phyloP scores from a whole-genome alignment of 1,139 yeast genomes.

The Candida neerlandica region DNA sequence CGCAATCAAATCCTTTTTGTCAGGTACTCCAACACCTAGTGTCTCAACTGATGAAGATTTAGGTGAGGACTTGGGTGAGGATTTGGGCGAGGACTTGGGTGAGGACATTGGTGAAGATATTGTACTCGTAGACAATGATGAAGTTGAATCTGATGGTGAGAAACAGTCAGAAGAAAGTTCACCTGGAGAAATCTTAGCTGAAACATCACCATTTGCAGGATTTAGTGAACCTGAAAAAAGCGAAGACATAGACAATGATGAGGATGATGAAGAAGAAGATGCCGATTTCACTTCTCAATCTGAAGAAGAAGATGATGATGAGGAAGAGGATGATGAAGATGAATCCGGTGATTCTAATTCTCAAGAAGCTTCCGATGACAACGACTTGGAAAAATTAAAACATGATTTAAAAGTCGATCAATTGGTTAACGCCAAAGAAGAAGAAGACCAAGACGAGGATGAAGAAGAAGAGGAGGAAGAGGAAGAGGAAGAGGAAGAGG shows the following conservation, averaged over 20 bases:
- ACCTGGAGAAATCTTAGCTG: slow-evolving; percentile 17
- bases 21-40: slow-evolving; percentile 10
- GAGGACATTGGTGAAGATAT: neutral
- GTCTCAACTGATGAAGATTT: slow-evolving; percentile 15
- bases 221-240: slow-evolving; percentile 28
- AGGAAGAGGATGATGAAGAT: slow-evolving; percentile 25
- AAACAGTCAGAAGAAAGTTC: slow-evolving; percentile 15
- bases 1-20: slow-evolving; percentile 8
- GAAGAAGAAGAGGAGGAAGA: too few species aligned
- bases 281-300: slow-evolving; percentile 15
- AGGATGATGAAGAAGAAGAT: slow-evolving; percentile 15
- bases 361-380: slow-evolving; percentile 21
- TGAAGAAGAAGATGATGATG: slow-evolving; percentile 18
- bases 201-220: slow-evolving; percentile 19
- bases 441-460: slow-evolving; percentile 29
- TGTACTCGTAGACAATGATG: neutral
- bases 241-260: slow-evolving; percentile 18
- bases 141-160: slow-evolving; percentile 3
- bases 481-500: too few species aligned
- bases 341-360: slow-evolving; percentile 1
- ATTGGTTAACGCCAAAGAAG: slow-evolving; percentile 21
- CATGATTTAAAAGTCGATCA: slow-evolving; percentile 37
- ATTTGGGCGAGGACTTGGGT: slow-evolving; percentile 5
- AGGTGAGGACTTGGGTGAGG: slow-evolving; percentile 14
- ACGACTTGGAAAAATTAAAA: slow-evolving; percentile 34